Conservation (phyloP, 441 rosid genomes). For the Adansonia grandidieri region DNA sequence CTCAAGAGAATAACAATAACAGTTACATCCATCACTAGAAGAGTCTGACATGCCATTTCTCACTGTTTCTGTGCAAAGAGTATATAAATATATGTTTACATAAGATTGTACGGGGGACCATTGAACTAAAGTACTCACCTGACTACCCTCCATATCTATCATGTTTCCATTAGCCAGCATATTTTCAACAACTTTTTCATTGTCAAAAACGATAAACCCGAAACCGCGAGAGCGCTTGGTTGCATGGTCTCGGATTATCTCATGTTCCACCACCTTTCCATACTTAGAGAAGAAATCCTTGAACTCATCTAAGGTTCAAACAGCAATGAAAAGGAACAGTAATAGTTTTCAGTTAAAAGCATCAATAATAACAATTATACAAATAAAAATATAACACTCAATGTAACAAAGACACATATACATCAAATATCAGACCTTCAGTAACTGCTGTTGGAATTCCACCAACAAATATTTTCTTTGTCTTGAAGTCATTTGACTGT, state of each 20-base stretch:
- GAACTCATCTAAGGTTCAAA: conserved; percentile 35
- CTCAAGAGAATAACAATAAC: not conserved
- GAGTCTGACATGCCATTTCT: not conserved
- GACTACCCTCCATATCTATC: conserved; percentile 90
- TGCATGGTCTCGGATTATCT: conserved; percentile 87
- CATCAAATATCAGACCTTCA: conserved; percentile 54
- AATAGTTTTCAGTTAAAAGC: not conserved
- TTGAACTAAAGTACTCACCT: conserved; percentile 54
- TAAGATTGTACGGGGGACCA: not conserved
- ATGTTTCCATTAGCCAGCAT: conserved; percentile 79
- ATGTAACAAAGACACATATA: not conserved
- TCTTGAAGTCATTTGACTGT: conserved; percentile 76
- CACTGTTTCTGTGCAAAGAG: not conserved
- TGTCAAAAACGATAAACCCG: conserved; percentile 86
- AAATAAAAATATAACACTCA: not conserved
- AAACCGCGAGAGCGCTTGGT: conserved; percentile 81
- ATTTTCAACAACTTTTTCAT: conserved; percentile 82
- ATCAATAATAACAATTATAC: conserved; percentile 7
- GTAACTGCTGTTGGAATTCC: conserved; percentile 82
- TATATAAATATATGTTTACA: not conserved
- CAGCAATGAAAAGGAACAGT: conserved; percentile 5
- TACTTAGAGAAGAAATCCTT: conserved; percentile 71
- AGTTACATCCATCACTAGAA: not conserved
- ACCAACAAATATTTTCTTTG: conserved; percentile 91
- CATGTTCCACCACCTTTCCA: conserved; percentile 75